phyloP scores from a whole-genome alignment of 208 protist species.

The Trypanosomatidae sp. region DNA sequence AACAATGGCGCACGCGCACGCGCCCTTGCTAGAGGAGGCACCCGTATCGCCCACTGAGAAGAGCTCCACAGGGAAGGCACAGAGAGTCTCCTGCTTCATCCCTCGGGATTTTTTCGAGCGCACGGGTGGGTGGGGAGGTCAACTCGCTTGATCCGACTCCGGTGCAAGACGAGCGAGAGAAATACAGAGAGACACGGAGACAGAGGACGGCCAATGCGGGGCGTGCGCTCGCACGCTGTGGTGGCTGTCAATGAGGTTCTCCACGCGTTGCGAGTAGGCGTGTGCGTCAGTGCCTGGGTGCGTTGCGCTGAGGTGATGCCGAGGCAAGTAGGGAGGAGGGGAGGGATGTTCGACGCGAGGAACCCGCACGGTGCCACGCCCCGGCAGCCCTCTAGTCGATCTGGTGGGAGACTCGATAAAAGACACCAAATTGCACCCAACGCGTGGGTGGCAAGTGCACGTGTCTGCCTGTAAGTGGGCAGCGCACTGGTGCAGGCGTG shows the following conservation, averaged over 20 bases:
- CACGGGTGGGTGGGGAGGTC: not conserved
- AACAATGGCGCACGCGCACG: constrained; percentile 71
- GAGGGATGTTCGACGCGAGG: not conserved
- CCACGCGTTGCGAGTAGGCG: not conserved
- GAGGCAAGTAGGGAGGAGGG: not conserved
- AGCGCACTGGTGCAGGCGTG: not conserved
- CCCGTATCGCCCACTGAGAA: constrained; percentile 44
- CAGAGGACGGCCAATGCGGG: not conserved
- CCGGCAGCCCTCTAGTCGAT: not conserved
- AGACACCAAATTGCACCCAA: not conserved
- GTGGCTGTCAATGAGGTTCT: not conserved
- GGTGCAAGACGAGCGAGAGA: not conserved
- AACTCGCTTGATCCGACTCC: not conserved
- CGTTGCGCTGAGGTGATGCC: not conserved
- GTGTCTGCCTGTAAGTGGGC: not conserved
- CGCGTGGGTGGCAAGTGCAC: not conserved
- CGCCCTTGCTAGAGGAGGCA: constrained; percentile 49
- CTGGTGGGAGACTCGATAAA: not conserved
- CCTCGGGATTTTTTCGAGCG: not conserved
- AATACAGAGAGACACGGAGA: not conserved
- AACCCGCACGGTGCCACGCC: not conserved
- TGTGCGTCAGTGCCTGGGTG: not conserved
- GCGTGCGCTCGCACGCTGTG: not conserved
- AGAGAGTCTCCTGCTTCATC: constrained; percentile 74
- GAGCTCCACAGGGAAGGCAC: constrained; percentile 52